A percentile compares a stretch with the other conserved stretches of the same genome.
Conservation (phyloP, 148 eudicot species). For the Arbutus unedo region DNA sequence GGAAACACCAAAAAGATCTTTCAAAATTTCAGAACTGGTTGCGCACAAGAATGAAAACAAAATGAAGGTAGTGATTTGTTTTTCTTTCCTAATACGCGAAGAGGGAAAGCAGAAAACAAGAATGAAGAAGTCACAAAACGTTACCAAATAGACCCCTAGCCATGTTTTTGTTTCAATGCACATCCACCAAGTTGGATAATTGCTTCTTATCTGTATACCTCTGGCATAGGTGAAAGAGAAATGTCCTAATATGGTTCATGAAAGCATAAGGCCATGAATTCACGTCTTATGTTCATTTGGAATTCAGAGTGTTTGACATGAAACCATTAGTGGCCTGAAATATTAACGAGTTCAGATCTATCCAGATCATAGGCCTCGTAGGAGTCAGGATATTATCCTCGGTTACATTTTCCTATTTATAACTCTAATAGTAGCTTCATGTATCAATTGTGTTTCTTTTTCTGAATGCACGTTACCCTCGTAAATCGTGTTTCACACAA, state of each 20-base stretch:
- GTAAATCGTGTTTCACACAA: neutral
- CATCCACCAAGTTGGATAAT: conserved; percentile 1
- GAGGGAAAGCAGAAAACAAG: neutral
- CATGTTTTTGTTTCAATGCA: neutral
- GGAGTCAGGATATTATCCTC: neutral
- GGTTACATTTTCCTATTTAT: neutral
- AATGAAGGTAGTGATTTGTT: neutral
- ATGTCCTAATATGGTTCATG: neutral
- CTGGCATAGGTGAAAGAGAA: neutral
- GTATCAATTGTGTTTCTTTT: neutral
- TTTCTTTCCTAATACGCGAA: neutral
- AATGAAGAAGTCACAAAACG: neutral
- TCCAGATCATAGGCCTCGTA: neutral
- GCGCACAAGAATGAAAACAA: neutral
- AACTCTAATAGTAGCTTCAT: conserved; percentile 1
- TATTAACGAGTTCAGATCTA: neutral
- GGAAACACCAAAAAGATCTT: neutral
- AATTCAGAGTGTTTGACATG: neutral
- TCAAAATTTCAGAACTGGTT: neutral
- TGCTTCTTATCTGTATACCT: neutral
- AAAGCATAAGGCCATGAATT: neutral
- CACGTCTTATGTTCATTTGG: neutral
- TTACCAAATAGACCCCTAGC: neutral
- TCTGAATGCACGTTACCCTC: neutral
- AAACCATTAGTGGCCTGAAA: neutral